Evolutionary conservation across 306 rosid species (phyloP).

Genomic region (Arachis stenosperma): DNA sequence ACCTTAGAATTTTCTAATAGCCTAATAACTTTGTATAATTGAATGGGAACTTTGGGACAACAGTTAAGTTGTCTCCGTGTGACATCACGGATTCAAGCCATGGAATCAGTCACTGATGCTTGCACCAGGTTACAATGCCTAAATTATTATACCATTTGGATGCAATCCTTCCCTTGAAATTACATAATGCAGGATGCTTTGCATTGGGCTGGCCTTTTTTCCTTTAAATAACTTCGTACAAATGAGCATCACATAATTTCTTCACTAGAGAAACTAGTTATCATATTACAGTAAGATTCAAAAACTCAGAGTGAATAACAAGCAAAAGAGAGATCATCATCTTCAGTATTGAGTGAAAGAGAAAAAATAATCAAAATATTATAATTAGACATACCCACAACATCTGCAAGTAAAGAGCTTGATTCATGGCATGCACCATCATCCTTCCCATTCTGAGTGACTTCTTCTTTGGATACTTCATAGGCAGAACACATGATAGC

Average conservation of each 20-base stretch:
- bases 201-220: too few relatives aligned
- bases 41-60: too few relatives aligned
- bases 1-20: conserved; percentile 8
- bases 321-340: conserved; percentile 2
- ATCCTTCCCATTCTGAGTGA: conserved; percentile 70
- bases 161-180: too few relatives aligned
- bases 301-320: conserved; percentile 6
- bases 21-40: not conserved
- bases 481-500: conserved; percentile 70
- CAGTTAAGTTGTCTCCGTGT: too few relatives aligned
- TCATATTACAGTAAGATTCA: conserved; percentile 23
- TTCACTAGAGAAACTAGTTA: not conserved
- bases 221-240: not conserved
- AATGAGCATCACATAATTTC: conserved; percentile 24
- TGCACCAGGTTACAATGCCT: too few relatives aligned
- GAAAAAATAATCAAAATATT: not conserved
- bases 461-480: conserved; percentile 72
- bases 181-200: too few relatives aligned
- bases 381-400: conserved; percentile 52
- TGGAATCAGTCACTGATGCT: too few relatives aligned
- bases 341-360: conserved; percentile 26
- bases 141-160: too few relatives aligned
- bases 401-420: conserved; percentile 52
- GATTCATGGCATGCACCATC: conserved; percentile 59
- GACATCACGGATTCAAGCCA: too few relatives aligned